A percentile compares a stretch with the other conserved stretches of the same genome.
phyloP scores from a whole-genome alignment of 768 basidiomycete species.

The Termitomyces sp. region DNA sequence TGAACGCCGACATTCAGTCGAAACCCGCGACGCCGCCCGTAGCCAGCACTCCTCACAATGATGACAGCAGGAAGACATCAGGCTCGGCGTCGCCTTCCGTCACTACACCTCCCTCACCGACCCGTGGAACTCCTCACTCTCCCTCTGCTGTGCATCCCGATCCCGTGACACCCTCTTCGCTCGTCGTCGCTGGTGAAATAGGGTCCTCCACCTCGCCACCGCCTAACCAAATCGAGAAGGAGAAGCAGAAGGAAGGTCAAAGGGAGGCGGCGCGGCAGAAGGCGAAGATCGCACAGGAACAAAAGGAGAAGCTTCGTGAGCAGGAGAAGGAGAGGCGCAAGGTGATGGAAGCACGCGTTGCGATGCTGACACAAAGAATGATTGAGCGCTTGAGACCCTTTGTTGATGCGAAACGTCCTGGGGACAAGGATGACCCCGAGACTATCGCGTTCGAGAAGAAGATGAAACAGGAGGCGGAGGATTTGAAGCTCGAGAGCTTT shows the following conservation, averaged over 20 bases:
- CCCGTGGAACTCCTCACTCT: slow-evolving; percentile 11
- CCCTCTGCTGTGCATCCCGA: slow-evolving; percentile 10
- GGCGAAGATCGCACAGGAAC: slow-evolving; percentile 71
- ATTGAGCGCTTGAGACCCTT: slow-evolving; percentile 84
- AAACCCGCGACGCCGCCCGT: slow-evolving; percentile 22
- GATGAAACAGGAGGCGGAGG: slow-evolving; percentile 84
- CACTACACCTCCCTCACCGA: slow-evolving; percentile 12
- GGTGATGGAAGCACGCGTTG: slow-evolving; percentile 76
- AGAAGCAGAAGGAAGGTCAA: slow-evolving; percentile 36
- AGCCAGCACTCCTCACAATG: slow-evolving; percentile 17
- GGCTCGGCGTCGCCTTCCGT: slow-evolving; percentile 12
- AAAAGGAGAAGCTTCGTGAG: slow-evolving; percentile 77
- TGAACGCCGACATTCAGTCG: slow-evolving; percentile 37
- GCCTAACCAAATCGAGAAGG: slow-evolving; percentile 28
- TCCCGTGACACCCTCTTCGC: slow-evolving; percentile 11
- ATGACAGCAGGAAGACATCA: slow-evolving; percentile 12
- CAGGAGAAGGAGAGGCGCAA: slow-evolving; percentile 80
- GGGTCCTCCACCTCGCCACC: slow-evolving; percentile 13
- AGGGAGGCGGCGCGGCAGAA: slow-evolving; percentile 39
- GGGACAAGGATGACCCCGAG: slow-evolving; percentile 79
- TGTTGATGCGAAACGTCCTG: slow-evolving; percentile 85
- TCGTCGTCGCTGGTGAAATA: slow-evolving; percentile 21
- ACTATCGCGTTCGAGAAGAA: slow-evolving; percentile 72
- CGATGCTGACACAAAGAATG: slow-evolving; percentile 73
- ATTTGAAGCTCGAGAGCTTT: slow-evolving; percentile 95